Percentiles rank a stretch among this genome's conserved stretches.
Evolutionary conservation across 129 eudicot genomes (phyloP).

Genomic region (Artemisia tridentata): DNA sequence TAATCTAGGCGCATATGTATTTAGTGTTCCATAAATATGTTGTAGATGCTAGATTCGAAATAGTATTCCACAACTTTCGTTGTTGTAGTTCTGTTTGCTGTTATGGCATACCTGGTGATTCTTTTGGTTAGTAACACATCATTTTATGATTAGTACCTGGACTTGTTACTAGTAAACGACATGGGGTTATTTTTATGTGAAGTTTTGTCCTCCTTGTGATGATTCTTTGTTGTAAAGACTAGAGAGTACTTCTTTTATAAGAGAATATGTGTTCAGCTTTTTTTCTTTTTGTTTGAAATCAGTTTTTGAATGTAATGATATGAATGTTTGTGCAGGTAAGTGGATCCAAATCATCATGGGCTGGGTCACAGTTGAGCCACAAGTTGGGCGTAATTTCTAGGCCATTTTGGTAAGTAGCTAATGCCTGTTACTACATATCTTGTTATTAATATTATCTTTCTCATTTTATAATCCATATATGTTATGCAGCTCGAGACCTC

Average conservation of each 20-base stretch:
- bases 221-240: neutral
- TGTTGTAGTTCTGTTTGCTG: neutral
- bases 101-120: neutral
- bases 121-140: neutral
- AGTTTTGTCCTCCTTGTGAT: neutral
- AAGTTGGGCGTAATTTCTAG: slow-evolving; percentile 57
- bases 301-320: neutral
- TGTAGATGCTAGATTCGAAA: neutral
- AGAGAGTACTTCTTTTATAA: no score
- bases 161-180: no score
- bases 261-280: no score
- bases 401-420: slow-evolving; percentile 59
- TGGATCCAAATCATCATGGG: slow-evolving; percentile 52
- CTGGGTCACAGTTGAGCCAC: slow-evolving; percentile 36
- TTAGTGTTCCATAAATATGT: neutral
- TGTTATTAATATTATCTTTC: neutral
- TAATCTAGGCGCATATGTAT: neutral
- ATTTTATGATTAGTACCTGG: neutral
- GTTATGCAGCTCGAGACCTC: slow-evolving; percentile 21
- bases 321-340: slow-evolving; percentile 40
- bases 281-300: neutral
- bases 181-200: no score
- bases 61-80: neutral
- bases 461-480: neutral
- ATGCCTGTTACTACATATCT: neutral